Evolutionary conservation across 2,329 filamentous ascomycete species (phyloP).

Genomic region (Claviceps digitariae): DNA sequence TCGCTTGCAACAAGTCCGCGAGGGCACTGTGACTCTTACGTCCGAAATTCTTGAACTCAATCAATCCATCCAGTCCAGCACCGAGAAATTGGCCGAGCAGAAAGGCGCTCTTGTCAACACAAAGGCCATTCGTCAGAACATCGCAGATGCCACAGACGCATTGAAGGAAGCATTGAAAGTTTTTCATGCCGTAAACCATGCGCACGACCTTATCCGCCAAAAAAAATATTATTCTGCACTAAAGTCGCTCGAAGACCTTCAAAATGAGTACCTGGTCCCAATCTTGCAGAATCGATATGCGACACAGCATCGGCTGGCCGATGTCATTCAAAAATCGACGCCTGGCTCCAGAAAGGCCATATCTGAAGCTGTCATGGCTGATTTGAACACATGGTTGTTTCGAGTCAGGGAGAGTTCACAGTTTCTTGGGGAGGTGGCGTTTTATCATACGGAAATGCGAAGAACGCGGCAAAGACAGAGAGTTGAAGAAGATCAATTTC

Average conservation of each 20-base stretch:
- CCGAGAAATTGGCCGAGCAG: slow-evolving; percentile 84
- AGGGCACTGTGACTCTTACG: slow-evolving; percentile 79
- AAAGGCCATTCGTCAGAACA: slow-evolving; percentile 82
- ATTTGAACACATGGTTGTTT: slow-evolving; percentile 93
- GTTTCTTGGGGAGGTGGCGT: slow-evolving; percentile 88
- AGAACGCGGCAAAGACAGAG: slow-evolving; percentile 73
- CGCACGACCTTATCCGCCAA: slow-evolving; percentile 79
- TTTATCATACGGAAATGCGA: slow-evolving; percentile 87
- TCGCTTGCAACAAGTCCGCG: slow-evolving; percentile 79
- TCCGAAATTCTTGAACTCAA: slow-evolving; percentile 86
- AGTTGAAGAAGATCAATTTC: slow-evolving; percentile 58
- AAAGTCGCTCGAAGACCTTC: slow-evolving; percentile 85
- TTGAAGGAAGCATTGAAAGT: slow-evolving; percentile 87
- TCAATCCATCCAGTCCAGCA: slow-evolving; percentile 88
- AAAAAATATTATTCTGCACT: slow-evolving; percentile 94
- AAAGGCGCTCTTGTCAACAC: slow-evolving; percentile 93
- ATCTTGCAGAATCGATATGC: slow-evolving; percentile 70
- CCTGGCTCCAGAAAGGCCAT: slow-evolving; percentile 86
- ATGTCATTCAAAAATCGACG: slow-evolving; percentile 91
- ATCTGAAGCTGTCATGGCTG: slow-evolving; percentile 91
- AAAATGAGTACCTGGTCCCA: slow-evolving; percentile 78
- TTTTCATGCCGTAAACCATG: slow-evolving; percentile 80
- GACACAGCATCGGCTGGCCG: slow-evolving; percentile 86
- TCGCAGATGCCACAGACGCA: slow-evolving; percentile 80
- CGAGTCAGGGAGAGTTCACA: slow-evolving; percentile 92